Conservation (phyloP, 164 flowering plant genomes). For the Magnolia officinalis region DNA sequence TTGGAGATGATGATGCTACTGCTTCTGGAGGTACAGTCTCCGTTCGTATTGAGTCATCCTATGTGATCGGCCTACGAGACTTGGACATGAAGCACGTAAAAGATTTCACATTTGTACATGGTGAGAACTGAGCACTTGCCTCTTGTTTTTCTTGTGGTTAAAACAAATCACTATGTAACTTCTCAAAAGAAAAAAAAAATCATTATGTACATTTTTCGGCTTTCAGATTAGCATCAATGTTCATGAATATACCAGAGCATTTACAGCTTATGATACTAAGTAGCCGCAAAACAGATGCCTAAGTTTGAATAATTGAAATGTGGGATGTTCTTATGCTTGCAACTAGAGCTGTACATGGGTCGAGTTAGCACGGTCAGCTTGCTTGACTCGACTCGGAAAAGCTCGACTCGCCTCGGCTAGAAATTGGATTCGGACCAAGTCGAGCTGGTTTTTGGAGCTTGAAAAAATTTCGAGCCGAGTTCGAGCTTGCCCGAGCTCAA, state of each 20-base stretch:
- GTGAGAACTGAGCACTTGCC: slow-evolving; percentile 28
- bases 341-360: neutral
- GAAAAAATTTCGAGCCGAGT: too few relatives aligned
- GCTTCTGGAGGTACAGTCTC: slow-evolving; percentile 60
- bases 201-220: too few relatives aligned
- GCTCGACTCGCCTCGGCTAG: too few relatives aligned
- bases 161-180: neutral
- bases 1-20: slow-evolving; percentile 73
- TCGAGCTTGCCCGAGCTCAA: too few relatives aligned
- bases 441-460: too few relatives aligned
- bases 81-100: slow-evolving; percentile 92
- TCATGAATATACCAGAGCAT: neutral
- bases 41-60: slow-evolving; percentile 81
- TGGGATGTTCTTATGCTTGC: neutral
- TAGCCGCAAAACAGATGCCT: neutral
- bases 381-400: too few relatives aligned
- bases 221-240: neutral
- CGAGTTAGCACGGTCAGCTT: too few relatives aligned
- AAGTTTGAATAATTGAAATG: neutral
- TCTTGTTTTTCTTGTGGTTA: neutral
- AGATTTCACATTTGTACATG: slow-evolving; percentile 84
- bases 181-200: too few relatives aligned
- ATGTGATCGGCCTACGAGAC: slow-evolving; percentile 69
- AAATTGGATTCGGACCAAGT: too few relatives aligned
- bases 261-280: neutral